Evolutionary conservation across 2,329 filamentous ascomycete species (phyloP).

Genomic region (Talaromyces sp.): DNA sequence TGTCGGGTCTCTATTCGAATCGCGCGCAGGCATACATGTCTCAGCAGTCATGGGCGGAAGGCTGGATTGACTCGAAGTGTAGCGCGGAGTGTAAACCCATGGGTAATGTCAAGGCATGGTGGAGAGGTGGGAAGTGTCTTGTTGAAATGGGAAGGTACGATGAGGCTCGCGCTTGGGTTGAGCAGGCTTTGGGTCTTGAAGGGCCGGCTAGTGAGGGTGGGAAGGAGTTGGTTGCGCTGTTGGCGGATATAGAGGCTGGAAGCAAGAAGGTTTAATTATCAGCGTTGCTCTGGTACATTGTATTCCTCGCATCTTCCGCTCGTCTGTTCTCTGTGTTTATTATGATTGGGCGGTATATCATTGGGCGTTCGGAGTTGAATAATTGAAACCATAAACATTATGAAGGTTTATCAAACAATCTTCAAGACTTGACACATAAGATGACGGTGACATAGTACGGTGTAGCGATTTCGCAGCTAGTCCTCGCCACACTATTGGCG

Average conservation of each 20-base stretch:
- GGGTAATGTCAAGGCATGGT: slow-evolving; percentile 94
- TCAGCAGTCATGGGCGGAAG: slow-evolving; percentile 77
- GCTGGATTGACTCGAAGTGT: slow-evolving; percentile 78
- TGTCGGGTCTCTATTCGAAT: slow-evolving; percentile 76
- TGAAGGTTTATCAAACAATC: slow-evolving; percentile 1
- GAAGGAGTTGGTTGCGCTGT: slow-evolving; percentile 54
- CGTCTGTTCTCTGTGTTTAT: neutral
- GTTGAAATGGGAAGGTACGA: slow-evolving; percentile 84
- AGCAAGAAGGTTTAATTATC: slow-evolving; percentile 15
- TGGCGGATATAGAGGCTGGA: slow-evolving; percentile 58
- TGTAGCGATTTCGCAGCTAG: neutral
- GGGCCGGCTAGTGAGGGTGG: slow-evolving; percentile 53
- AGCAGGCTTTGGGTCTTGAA: slow-evolving; percentile 76
- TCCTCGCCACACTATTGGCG: neutral
- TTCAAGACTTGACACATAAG: neutral
- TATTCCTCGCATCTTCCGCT: neutral
- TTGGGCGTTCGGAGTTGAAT: neutral
- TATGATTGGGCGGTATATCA: neutral
- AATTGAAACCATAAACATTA: neutral
- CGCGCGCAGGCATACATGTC: slow-evolving; percentile 88
- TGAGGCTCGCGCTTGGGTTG: slow-evolving; percentile 78
- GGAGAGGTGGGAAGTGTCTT: slow-evolving; percentile 78
- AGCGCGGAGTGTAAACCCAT: slow-evolving; percentile 83
- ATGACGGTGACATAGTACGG: neutral
- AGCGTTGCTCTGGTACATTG: neutral